These are phyloP conservation scores for Alternaria rosae DNA, from an alignment of 2,329 filamentous ascomycete genomes.

Conservation along the genomic window DNA sequence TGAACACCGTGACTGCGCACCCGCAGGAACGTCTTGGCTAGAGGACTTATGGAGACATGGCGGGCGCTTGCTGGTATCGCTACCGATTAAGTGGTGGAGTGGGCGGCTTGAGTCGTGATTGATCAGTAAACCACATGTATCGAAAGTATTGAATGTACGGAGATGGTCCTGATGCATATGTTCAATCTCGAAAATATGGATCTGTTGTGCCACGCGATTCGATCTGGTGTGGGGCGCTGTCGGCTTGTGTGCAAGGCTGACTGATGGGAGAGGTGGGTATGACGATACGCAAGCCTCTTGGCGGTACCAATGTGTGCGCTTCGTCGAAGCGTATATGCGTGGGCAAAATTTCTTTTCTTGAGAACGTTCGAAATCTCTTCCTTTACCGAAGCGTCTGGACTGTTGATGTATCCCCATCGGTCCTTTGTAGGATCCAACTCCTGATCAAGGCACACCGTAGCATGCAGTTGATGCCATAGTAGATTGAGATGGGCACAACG, in stretches of 20 bases:
- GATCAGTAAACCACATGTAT: not conserved
- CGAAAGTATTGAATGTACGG: not conserved
- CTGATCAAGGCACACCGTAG: not conserved
- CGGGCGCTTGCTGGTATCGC: not conserved
- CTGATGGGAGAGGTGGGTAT: not conserved
- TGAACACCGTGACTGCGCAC: slow-evolving; percentile 8
- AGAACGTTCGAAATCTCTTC: not conserved
- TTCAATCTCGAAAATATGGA: not conserved
- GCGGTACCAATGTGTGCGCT: not conserved
- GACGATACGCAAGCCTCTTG: not conserved
- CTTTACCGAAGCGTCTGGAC: not conserved
- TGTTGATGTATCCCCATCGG: not conserved
- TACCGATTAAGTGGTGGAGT: not conserved
- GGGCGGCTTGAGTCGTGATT: not conserved
- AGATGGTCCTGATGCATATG: not conserved
- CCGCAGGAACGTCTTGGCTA: slow-evolving; percentile 12
- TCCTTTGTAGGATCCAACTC: not conserved
- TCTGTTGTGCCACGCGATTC: not conserved
- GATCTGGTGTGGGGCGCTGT: not conserved
- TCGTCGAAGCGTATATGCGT: not conserved
- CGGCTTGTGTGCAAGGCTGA: not conserved
- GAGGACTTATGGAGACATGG: slow-evolving; percentile 3
- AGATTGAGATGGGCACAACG: not conserved
- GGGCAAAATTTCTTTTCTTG: not conserved
- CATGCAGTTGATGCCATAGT: not conserved